Evolutionary conservation across 2,329 filamentous ascomycete species (phyloP), one percentile per base, ranked within the genome.

Genomic region (Clonostachys chloroleuca): DNA sequence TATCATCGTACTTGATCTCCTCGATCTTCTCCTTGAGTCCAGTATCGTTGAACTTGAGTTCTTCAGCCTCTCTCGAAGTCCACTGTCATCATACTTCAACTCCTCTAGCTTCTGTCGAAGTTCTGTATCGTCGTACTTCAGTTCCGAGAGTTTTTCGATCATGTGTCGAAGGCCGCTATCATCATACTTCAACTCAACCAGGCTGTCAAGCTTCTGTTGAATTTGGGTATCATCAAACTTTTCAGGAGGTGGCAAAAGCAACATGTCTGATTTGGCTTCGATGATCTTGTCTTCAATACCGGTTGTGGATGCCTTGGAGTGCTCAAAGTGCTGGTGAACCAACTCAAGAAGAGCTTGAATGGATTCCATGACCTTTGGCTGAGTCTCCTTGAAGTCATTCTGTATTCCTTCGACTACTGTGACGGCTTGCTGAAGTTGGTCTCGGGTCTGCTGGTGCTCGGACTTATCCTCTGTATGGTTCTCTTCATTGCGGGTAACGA

Each of bases 281-380:
- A 83, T 69, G 50, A 86, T 79, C 59, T 76, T 80, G 50, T 78
- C 73, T 53, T 82, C 72, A 20, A 86, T 71, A 4, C 74, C 70
- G 7, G 65, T 74, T 1, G 74, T 70, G 1, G 84, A 78, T 41
- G 80, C 77, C 65, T 92, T 90, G 13, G 90, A 87, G 60, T 95
- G 89, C 56, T 95, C 90, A 58, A 87, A 96, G 62, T 97, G 92
- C 61, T 95, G 82, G 20, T 83, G 86, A 47, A 96, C 88, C 20
- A 95, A 77, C 8, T 83, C 74, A 37, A 95, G 76, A n/a, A 97
- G 83, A 57, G 96, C 89, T 57, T 90, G 87, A 54, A 99, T 81
- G 0, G 88, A 82, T 46, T 92, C 85, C 48, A 96, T 79, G 54
- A 97, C 87, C 68, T 95, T 87, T 2, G 94, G 94, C 56, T 96